Percentiles rank a stretch among this genome's conserved stretches.
phyloP scores from a whole-genome alignment of 805 yeast genomes.

The Cyberlindnera veronae region DNA sequence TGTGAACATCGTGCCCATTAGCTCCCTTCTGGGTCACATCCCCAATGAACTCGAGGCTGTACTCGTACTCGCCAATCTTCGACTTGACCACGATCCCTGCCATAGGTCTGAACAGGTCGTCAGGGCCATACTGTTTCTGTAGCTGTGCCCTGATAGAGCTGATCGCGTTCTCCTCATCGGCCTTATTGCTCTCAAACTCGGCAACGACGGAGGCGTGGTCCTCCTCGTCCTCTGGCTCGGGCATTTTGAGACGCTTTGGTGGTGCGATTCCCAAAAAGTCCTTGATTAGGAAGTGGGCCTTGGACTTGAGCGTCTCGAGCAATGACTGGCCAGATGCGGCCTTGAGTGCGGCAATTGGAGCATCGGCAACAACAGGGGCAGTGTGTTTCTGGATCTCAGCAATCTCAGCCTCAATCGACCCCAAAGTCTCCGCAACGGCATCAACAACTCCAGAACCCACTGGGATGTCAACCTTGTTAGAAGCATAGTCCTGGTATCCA shows the following conservation, averaged over 20 bases:
- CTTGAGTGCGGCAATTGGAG: conserved; percentile 2
- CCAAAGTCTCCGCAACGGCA: background rate
- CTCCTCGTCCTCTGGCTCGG: conserved; percentile 17
- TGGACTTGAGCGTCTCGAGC: conserved; percentile 11
- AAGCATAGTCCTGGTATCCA: conserved; percentile 44
- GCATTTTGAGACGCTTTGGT: conserved; percentile 10
- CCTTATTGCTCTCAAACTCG: conserved; percentile 8
- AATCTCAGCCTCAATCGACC: conserved; percentile 3
- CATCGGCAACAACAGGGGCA: too few species aligned
- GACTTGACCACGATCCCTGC: conserved; percentile 44
- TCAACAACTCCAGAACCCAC: background rate
- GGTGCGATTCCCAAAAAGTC: conserved; percentile 22
- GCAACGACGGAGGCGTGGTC: conserved; percentile 10
- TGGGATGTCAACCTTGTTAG: conserved; percentile 9
- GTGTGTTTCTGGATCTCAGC: background rate
- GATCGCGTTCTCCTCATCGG: conserved; percentile 3
- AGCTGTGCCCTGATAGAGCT: conserved; percentile 9
- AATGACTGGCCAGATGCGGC: conserved; percentile 4
- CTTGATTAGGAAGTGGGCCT: conserved; percentile 13
- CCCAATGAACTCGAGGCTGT: conserved; percentile 57
- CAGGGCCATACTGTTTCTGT: conserved; percentile 48
- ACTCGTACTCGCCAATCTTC: conserved; percentile 66
- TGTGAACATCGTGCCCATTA: conserved; percentile 39
- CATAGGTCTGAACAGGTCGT: conserved; percentile 61
- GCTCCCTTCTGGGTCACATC: conserved; percentile 54